Conservation (phyloP, 2,329 filamentous ascomycete genomes). For the Aspergillus uvarum region DNA sequence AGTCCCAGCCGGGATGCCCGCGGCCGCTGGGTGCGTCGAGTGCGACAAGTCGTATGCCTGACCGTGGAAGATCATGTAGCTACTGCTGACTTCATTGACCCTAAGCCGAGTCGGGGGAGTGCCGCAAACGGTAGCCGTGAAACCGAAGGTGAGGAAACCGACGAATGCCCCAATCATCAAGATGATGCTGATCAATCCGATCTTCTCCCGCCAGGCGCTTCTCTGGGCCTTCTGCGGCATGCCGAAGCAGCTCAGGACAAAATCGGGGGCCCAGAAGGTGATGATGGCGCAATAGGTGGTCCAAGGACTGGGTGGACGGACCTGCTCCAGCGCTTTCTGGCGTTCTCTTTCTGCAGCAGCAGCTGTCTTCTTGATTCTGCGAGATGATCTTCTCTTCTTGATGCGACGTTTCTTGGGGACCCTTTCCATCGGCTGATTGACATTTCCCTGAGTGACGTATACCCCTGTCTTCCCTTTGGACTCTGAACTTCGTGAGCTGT, state of each 20-base stretch:
- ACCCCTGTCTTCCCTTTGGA: slow-evolving; percentile 45
- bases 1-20: slow-evolving; percentile 69
- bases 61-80: slow-evolving; percentile 97
- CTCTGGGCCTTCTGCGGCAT: slow-evolving; percentile 83
- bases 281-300: slow-evolving; percentile 91
- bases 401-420: slow-evolving; percentile 40
- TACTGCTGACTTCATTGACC: slow-evolving; percentile 74
- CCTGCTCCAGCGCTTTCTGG: slow-evolving; percentile 61
- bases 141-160: slow-evolving; percentile 94
- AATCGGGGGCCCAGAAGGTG: slow-evolving; percentile 91
- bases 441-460: slow-evolving; percentile 35
- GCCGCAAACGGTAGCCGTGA: slow-evolving; percentile 84
- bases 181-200: slow-evolving; percentile 94
- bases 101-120: slow-evolving; percentile 69
- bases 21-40: slow-evolving; percentile 76
- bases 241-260: slow-evolving; percentile 79
- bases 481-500: slow-evolving; percentile 65
- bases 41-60: slow-evolving; percentile 77
- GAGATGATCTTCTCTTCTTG: slow-evolving; percentile 63
- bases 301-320: slow-evolving; percentile 84
- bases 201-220: slow-evolving; percentile 95
- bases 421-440: slow-evolving; percentile 45
- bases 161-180: slow-evolving; percentile 82
- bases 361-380: slow-evolving; percentile 57
- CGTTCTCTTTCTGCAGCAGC: slow-evolving; percentile 61